phyloP scores from a whole-genome alignment of 2,329 filamentous ascomycete species.

The Cordyceps fumosorosea region DNA sequence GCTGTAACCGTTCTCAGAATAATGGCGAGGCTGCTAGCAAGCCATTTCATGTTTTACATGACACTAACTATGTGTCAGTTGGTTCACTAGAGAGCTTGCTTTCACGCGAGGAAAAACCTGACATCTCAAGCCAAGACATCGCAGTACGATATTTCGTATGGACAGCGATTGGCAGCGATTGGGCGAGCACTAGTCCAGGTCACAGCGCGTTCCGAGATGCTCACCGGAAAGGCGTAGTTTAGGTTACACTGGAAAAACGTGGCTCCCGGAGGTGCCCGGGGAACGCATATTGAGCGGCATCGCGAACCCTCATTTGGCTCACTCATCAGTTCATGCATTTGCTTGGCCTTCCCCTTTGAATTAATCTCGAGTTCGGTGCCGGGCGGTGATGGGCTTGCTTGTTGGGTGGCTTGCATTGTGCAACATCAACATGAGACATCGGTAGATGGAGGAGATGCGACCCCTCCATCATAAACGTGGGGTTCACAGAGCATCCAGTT shows the following conservation, averaged over 20 bases:
- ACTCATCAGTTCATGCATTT: not conserved
- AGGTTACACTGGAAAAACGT: not conserved
- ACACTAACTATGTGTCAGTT: too few relatives aligned
- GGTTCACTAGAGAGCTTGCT: too few relatives aligned
- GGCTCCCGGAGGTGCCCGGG: not conserved
- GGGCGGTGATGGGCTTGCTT: not conserved
- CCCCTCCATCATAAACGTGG: not conserved
- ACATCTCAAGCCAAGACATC: not conserved
- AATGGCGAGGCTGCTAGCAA: too few relatives aligned
- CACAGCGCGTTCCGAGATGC: not conserved
- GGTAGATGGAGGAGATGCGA: not conserved
- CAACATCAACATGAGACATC: not conserved
- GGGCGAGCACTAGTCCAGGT: not conserved
- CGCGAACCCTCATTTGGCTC: not conserved
- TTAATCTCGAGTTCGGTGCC: not conserved
- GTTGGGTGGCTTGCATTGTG: not conserved
- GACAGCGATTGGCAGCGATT: not conserved
- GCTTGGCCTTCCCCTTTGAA: not conserved
- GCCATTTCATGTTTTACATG: too few relatives aligned
- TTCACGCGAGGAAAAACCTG: not conserved
- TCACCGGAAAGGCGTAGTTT: not conserved
- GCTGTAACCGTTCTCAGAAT: too few relatives aligned
- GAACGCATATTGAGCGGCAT: not conserved
- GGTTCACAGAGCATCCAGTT: too few relatives aligned
- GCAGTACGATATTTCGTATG: not conserved